phyloP scores from a whole-genome alignment of 495 filamentous ascomycete species.

The Penicillium ucsense region DNA sequence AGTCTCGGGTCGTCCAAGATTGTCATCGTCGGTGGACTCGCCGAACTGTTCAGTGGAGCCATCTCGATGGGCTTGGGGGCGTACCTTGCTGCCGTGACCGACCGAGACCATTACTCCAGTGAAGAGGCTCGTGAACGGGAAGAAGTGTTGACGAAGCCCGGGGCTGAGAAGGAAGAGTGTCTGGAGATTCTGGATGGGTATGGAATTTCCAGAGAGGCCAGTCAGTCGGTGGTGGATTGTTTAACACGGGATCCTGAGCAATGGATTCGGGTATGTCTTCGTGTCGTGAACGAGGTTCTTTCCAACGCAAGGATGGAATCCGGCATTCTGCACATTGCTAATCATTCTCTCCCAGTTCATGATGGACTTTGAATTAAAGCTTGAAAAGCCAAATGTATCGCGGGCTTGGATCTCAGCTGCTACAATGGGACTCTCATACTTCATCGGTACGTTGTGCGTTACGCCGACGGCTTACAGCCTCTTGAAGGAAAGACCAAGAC shows the following conservation, averaged over 20 bases:
- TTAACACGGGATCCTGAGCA: conserved; percentile 28
- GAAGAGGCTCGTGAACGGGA: conserved; percentile 34
- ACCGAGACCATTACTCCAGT: conserved; percentile 34
- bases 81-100: conserved; percentile 43
- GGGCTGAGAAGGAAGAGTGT: conserved; percentile 33
- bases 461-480: too few species aligned
- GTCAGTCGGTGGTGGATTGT: conserved; percentile 26
- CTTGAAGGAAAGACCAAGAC: too few species aligned
- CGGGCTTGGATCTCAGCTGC: conserved; percentile 37
- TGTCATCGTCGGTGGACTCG: conserved; percentile 60
- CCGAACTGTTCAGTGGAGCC: conserved; percentile 56
- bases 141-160: conserved; percentile 32
- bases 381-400: conserved; percentile 32
- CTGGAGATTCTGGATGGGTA: conserved; percentile 34
- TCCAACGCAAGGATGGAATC: too few species aligned
- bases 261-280: conserved; percentile 29
- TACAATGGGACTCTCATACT: conserved; percentile 44
- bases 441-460: conserved; percentile 28
- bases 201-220: conserved; percentile 22
- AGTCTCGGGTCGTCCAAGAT: conserved; percentile 48
- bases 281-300: not conserved
- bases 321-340: too few species aligned
- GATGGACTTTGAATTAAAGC: conserved; percentile 45
- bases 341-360: conserved; percentile 24
- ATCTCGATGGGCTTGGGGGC: conserved; percentile 66